Evolutionary conservation across 2,329 filamentous ascomycete species (phyloP).

Genomic region (Diaporthe helianthi): DNA sequence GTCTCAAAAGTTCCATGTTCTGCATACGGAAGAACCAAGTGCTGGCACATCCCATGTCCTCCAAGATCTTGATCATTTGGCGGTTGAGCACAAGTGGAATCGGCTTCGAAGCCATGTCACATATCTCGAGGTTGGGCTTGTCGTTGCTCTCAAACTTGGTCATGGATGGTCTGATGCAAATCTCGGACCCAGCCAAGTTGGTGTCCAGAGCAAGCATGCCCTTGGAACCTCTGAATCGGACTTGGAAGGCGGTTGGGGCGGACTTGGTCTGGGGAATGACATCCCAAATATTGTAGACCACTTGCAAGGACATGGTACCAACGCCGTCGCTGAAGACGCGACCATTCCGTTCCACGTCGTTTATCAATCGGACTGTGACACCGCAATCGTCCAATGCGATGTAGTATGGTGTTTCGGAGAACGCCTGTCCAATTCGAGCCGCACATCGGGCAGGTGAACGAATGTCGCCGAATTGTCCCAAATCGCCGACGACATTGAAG

Average conservation of each 20-base stretch:
- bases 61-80: slow-evolving; percentile 84
- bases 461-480: slow-evolving; percentile 61
- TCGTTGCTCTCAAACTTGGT: slow-evolving; percentile 72
- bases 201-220: slow-evolving; percentile 78
- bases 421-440: slow-evolving; percentile 70
- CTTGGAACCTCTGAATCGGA: slow-evolving; percentile 77
- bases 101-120: slow-evolving; percentile 71
- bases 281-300: slow-evolving; percentile 67
- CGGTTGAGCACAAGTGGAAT: slow-evolving; percentile 77
- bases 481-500: slow-evolving; percentile 51
- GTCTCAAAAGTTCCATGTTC: slow-evolving; percentile 62
- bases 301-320: slow-evolving; percentile 70
- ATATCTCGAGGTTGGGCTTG: slow-evolving; percentile 70
- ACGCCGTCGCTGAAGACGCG: slow-evolving; percentile 81
- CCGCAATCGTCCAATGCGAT: slow-evolving; percentile 54
- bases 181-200: slow-evolving; percentile 60
- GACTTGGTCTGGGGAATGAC: slow-evolving; percentile 54
- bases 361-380: slow-evolving; percentile 47
- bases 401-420: slow-evolving; percentile 75
- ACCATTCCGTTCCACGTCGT: slow-evolving; percentile 57
- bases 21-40: slow-evolving; percentile 72
- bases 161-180: slow-evolving; percentile 78
- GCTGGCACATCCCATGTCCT: slow-evolving; percentile 71
- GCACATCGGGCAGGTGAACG: slow-evolving; percentile 62
- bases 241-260: slow-evolving; percentile 73